phyloP scores from a whole-genome alignment of 2,329 filamentous ascomycete genomes.

The Trichoderma afroharzianum region DNA sequence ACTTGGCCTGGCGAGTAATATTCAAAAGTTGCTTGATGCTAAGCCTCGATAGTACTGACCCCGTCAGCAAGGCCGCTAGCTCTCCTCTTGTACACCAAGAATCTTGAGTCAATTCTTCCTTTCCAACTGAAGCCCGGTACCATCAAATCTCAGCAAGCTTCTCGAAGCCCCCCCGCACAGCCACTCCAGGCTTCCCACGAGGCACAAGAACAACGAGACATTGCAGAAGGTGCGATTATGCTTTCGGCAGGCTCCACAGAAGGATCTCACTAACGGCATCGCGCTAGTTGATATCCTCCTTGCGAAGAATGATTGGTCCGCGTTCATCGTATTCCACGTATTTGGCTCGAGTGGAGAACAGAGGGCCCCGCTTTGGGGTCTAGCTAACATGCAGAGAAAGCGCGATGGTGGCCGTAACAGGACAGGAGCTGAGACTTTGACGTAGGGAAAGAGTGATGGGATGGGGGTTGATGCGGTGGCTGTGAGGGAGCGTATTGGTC shows the following conservation, averaged over 20 bases:
- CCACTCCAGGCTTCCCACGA: neutral
- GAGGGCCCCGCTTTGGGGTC: neutral
- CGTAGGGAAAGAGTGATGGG: neutral
- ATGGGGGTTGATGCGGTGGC: neutral
- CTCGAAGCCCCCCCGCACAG: slow-evolving; percentile 1
- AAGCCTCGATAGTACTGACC: neutral
- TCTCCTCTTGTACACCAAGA: neutral
- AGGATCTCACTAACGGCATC: neutral
- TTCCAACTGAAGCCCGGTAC: neutral
- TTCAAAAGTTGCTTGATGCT: neutral
- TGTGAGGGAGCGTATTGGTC: slow-evolving; percentile 4
- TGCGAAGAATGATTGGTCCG: slow-evolving; percentile 22
- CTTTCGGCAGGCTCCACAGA: neutral
- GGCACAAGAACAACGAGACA: neutral
- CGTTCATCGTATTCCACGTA: slow-evolving; percentile 30
- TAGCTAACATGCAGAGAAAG: neutral
- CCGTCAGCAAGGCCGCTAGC: neutral
- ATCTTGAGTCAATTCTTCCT: neutral
- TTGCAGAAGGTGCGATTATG: neutral
- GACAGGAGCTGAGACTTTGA: neutral
- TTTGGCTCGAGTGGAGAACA: neutral
- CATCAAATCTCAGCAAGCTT: neutral
- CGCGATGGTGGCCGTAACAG: neutral
- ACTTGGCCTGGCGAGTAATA: neutral
- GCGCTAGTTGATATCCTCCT: neutral